Conservation (phyloP, 2,329 filamentous ascomycete species). For the Botrytis fabae region DNA sequence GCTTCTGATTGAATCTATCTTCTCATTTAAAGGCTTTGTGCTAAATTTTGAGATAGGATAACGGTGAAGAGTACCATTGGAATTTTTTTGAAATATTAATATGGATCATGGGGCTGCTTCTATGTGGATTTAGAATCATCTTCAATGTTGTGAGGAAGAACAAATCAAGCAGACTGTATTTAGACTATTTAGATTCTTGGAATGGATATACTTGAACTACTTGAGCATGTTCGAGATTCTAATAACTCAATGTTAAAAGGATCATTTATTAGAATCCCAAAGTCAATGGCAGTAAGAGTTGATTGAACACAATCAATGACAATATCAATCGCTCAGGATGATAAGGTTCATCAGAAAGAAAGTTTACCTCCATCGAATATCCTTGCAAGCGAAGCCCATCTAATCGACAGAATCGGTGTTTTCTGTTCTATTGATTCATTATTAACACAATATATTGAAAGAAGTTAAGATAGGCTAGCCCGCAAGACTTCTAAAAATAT, state of each 20-base stretch:
- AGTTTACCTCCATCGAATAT: neutral
- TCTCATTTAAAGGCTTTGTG: neutral
- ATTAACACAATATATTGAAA: too few relatives aligned
- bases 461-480: too few relatives aligned
- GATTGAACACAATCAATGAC: neutral
- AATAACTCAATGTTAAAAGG: too few relatives aligned
- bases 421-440: too few relatives aligned
- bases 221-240: neutral
- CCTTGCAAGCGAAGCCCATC: too few relatives aligned
- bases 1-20: neutral
- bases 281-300: too few relatives aligned
- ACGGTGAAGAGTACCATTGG: neutral
- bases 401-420: too few relatives aligned
- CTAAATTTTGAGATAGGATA: neutral
- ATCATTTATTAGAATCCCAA: too few relatives aligned
- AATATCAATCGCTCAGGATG: neutral
- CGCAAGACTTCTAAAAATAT: neutral
- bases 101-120: neutral
- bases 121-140: neutral
- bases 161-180: neutral
- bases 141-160: neutral
- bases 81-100: neutral
- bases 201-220: neutral
- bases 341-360: neutral
- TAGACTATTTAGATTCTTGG: neutral